Percentiles rank a stretch among this genome's conserved stretches.
Conservation (phyloP, 1,139 yeast species). For the Blastobotrys elegans region DNA sequence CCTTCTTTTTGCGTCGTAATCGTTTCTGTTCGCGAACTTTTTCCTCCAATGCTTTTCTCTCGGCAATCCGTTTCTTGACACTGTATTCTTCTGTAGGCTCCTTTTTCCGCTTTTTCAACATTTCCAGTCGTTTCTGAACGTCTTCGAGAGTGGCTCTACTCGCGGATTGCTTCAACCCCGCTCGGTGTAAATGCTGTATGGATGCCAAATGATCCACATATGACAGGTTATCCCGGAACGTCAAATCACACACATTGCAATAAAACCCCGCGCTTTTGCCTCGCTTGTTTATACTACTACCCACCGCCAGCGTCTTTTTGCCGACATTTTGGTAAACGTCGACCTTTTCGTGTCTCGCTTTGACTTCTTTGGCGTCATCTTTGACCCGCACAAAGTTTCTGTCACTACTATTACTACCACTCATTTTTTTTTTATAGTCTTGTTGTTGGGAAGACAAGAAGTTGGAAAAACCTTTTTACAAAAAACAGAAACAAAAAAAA, state of each 20-base stretch:
- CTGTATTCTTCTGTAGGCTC: conserved; percentile 38
- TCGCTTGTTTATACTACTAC: conserved; percentile 40
- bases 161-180: conserved; percentile 32
- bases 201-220: conserved; percentile 81
- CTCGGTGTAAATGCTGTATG: conserved; percentile 35
- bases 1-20: conserved; percentile 23
- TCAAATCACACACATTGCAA: conserved; percentile 73
- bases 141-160: conserved; percentile 36
- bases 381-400: conserved; percentile 20
- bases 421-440: too few relatives aligned
- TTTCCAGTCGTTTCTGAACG: conserved; percentile 33
- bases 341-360: conserved; percentile 31
- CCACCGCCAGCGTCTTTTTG: conserved; percentile 42
- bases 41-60: conserved; percentile 42
- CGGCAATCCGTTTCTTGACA: conserved; percentile 43
- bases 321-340: conserved; percentile 42
- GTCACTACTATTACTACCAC: not conserved
- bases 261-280: conserved; percentile 76
- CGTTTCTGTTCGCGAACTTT: conserved; percentile 24
- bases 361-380: conserved; percentile 24
- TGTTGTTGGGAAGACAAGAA: not conserved
- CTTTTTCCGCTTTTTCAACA: conserved; percentile 30
- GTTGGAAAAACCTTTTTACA: too few relatives aligned
- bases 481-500: too few relatives aligned
- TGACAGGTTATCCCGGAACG: conserved; percentile 76